phyloP scores from a whole-genome alignment of 2,329 filamentous ascomycete species.

The Aureobasidium sp. region DNA sequence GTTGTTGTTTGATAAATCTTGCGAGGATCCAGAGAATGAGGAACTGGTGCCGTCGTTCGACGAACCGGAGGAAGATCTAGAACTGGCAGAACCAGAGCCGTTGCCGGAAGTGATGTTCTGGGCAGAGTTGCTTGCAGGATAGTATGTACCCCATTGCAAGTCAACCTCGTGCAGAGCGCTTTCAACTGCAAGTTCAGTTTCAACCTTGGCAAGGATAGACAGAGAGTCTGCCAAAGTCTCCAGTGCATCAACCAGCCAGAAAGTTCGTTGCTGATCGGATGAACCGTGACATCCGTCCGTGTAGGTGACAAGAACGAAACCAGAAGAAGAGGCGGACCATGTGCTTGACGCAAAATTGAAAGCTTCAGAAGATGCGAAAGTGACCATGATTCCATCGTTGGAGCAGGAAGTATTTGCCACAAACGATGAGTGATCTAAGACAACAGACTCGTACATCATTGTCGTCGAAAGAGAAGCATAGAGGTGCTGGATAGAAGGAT shows the following conservation, averaged over 20 bases:
- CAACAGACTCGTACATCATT: background rate
- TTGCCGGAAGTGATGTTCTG: background rate
- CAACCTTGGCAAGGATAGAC: background rate
- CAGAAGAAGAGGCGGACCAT: background rate
- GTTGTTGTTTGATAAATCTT: background rate
- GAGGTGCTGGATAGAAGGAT: background rate
- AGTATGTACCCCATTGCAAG: background rate
- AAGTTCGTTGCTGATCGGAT: background rate
- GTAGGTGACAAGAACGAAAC: background rate
- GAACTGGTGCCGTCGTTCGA: background rate
- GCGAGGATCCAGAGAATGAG: background rate
- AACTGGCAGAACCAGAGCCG: background rate
- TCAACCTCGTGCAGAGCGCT: background rate
- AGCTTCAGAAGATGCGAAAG: background rate
- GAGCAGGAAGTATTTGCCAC: background rate
- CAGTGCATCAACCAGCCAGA: conserved; percentile 1
- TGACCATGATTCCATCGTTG: background rate
- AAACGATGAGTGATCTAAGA: background rate
- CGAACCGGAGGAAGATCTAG: background rate
- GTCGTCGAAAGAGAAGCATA: background rate
- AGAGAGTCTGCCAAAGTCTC: background rate
- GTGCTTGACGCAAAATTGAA: background rate
- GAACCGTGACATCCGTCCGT: conserved; percentile 1
- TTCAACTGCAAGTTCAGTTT: background rate
- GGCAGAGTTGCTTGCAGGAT: background rate